Evolutionary conservation across 805 yeast species (phyloP).

Genomic region (Candida alai): DNA sequence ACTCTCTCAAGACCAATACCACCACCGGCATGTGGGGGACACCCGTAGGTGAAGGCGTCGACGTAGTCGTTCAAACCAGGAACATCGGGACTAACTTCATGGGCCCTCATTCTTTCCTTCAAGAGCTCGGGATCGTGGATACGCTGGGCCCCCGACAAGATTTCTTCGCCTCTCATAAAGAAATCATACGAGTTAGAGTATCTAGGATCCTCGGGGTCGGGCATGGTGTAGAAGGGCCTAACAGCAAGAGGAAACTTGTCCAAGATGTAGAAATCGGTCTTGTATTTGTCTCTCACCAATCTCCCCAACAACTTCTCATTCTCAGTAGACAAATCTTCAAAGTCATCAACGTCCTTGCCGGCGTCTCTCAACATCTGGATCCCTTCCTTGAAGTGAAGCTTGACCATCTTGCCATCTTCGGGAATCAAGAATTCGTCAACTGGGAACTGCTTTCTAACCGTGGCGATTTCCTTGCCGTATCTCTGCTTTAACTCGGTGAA

Average conservation of each 20-base stretch:
- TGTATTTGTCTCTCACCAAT: slow-evolving; percentile 86
- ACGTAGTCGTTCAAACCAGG: slow-evolving; percentile 89
- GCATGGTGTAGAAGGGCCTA: slow-evolving; percentile 99
- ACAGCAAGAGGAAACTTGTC: slow-evolving; percentile 97
- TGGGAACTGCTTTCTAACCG: slow-evolving; percentile 92
- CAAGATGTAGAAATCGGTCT: slow-evolving; percentile 95
- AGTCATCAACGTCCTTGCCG: slow-evolving; percentile 83
- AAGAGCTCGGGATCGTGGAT: slow-evolving; percentile 88
- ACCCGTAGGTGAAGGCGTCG: slow-evolving; percentile 89
- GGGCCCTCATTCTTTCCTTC: slow-evolving; percentile 74
- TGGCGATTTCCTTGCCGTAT: slow-evolving; percentile 78
- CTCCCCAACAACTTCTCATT: slow-evolving; percentile 92
- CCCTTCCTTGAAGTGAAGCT: slow-evolving; percentile 87
- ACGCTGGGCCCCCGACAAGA: slow-evolving; percentile 99
- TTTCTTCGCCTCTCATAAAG: slow-evolving; percentile 99
- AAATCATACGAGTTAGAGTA: slow-evolving; percentile 98
- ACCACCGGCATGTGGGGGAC: slow-evolving; percentile 99
- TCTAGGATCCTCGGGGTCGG: slow-evolving; percentile 85
- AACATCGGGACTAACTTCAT: slow-evolving; percentile 73
- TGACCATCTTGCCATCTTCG: slow-evolving; percentile 88
- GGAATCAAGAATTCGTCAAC: slow-evolving; percentile 97
- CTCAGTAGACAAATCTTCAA: slow-evolving; percentile 88
- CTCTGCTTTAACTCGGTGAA: slow-evolving; percentile 79
- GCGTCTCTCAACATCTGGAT: slow-evolving; percentile 78
- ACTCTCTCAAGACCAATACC: slow-evolving; percentile 99